Conservation (phyloP, 495 filamentous ascomycete species). For the Penicillium subrubescens region DNA sequence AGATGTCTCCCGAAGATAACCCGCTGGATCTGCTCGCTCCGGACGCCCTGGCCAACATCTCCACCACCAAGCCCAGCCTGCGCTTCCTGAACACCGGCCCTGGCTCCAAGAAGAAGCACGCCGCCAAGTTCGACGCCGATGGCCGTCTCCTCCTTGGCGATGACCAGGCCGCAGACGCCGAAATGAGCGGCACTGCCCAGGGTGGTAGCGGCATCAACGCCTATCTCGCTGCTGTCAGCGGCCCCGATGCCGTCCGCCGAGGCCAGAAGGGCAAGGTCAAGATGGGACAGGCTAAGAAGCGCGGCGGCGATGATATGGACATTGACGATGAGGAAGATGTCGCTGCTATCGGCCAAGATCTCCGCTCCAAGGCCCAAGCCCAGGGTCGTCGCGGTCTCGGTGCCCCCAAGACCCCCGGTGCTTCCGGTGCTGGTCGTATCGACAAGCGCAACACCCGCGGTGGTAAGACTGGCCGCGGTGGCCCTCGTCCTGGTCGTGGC, state of each 20-base stretch:
- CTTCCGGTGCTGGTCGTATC: conserved; percentile 39
- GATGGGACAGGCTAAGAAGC: conserved; percentile 68
- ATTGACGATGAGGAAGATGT: conserved; percentile 56
- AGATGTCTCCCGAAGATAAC: conserved; percentile 78
- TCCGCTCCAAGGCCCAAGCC: conserved; percentile 23
- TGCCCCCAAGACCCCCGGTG: conserved; percentile 45
- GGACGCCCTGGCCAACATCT: conserved; percentile 88
- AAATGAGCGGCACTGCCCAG: conserved; percentile 60
- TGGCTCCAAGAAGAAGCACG: conserved; percentile 48
- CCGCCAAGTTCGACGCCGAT: conserved; percentile 73
- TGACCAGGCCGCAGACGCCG: conserved; percentile 52
- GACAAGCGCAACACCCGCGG: conserved; percentile 39
- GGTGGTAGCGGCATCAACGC: conserved; percentile 70
- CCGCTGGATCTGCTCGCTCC: conserved; percentile 90
- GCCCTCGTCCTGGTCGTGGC: conserved; percentile 15
- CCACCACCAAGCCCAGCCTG: conserved; percentile 77
- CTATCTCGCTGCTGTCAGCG: conserved; percentile 87
- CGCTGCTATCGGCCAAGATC: conserved; percentile 30
- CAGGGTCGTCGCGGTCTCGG: conserved; percentile 49
- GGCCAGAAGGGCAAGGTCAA: conserved; percentile 86
- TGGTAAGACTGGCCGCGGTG: conserved; percentile 28
- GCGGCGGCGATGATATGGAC: conserved; percentile 66
- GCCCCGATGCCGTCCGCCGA: conserved; percentile 77
- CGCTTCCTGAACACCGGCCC: conserved; percentile 48
- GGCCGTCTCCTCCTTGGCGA: conserved; percentile 84